A percentile compares a stretch with the other conserved stretches of the same genome.
Evolutionary conservation across 768 basidiomycete genomes (phyloP).

Genomic region (Calocybe indica): DNA sequence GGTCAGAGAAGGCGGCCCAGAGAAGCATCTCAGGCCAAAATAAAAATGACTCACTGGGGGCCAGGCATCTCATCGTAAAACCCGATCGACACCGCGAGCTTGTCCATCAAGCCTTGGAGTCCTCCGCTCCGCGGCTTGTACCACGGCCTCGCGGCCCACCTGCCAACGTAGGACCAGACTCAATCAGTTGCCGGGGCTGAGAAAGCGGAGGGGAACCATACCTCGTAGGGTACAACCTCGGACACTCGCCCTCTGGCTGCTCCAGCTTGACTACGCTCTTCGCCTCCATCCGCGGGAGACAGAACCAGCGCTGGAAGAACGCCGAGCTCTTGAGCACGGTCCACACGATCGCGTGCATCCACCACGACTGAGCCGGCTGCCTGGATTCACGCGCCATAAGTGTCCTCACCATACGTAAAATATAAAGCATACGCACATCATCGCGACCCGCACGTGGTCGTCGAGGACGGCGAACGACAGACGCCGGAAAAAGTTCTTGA

Average conservation of each 20-base stretch:
- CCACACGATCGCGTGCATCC: slow-evolving; percentile 21
- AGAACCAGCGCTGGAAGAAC: slow-evolving; percentile 30
- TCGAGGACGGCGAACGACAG: slow-evolving; percentile 34
- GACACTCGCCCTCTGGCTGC: slow-evolving; percentile 13
- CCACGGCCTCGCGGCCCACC: slow-evolving; percentile 36
- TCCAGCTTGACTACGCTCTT: slow-evolving; percentile 17
- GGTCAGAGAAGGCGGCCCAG: neutral
- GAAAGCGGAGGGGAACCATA: slow-evolving; percentile 6
- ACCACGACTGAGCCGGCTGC: slow-evolving; percentile 29
- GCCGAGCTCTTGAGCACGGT: slow-evolving; percentile 15
- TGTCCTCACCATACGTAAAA: too few species aligned
- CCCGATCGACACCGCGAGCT: slow-evolving; percentile 25
- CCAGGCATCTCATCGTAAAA: slow-evolving; percentile 33
- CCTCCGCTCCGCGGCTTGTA: slow-evolving; percentile 34
- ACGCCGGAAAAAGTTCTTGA: slow-evolving; percentile 27
- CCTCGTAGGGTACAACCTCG: slow-evolving; percentile 30
- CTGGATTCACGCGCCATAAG: slow-evolving; percentile 13
- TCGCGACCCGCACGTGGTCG: slow-evolving; percentile 37
- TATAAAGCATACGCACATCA: slow-evolving; percentile 33
- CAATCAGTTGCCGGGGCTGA: neutral
- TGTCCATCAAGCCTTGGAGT: slow-evolving; percentile 21
- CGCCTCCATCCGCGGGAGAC: slow-evolving; percentile 27
- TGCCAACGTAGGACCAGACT: slow-evolving; percentile 3
- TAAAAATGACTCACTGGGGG: slow-evolving; percentile 21
- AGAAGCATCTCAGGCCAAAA: neutral